Base-by-base conservation (phyloP, 192 early-diverging fungal genomes). In the Umbelopsis vinacea region DNA sequence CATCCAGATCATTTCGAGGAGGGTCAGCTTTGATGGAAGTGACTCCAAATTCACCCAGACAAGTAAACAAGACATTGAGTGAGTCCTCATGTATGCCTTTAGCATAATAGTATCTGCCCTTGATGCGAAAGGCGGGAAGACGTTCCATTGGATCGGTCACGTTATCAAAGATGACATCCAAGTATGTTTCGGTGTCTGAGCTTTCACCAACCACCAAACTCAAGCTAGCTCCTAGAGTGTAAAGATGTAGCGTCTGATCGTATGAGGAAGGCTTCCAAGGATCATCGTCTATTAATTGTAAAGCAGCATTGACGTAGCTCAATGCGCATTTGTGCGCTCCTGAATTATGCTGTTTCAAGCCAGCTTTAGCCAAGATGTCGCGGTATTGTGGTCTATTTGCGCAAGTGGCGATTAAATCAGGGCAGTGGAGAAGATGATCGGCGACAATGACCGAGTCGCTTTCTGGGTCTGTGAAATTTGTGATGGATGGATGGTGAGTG, bases 321-420 rank as follows among this genome's bases (percentile, higher is more conserved):
- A 71, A 53, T 8, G 77, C 72, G 60, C 73, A 74, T 11, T 24
- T 55, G 50, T 78, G 77, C 2, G 77, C 77, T 21, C 77, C 77
- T 2, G 77, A 73, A 15, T 66, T 47, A 47, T 69, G 47, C 38
- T 72, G 54, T 24, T 68, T 67, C 12, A 66, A 67, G 9, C 69
- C 77, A 3, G 77, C 68, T 22, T 74, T 53, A 5, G 50, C n/a
- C 3, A 78, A 47, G 12, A 78, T 74, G 45, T 46, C 69, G 10
- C 69, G 54, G 23, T 71, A 78, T 0, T 50, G 47, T 10, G 57
- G 17, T 43, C 52, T 78, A 4, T 78, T 50, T 19, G 68, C 15
- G 12, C 70, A 21, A 23, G 24, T 46, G 6, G 37, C 22, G 7
- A 78, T 52, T 8, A 70, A 24, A 24, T 68, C 48, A 66, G 70